Percentiles rank a stretch among this genome's conserved stretches.
These are phyloP conservation scores for Cadophora gregata DNA, from an alignment of 2,329 filamentous ascomycete genomes.

Conservation along the genomic window DNA sequence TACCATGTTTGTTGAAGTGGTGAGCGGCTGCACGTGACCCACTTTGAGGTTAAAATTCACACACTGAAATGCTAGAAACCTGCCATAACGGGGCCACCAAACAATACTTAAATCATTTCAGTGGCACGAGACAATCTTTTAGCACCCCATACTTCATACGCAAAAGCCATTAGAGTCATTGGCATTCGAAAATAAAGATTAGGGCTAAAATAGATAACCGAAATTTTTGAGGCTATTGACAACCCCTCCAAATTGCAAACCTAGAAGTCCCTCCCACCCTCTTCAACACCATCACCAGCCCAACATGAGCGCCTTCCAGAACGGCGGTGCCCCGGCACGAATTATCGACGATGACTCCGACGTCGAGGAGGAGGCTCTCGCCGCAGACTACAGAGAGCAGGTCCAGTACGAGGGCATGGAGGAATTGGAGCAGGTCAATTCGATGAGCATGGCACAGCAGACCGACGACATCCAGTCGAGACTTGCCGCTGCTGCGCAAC, in stretches of 20 bases:
- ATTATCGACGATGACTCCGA: slow-evolving; percentile 83
- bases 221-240: slow-evolving; percentile 32
- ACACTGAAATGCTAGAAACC: not conserved
- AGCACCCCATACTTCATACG: no score
- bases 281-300: slow-evolving; percentile 23
- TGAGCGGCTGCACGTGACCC: not conserved
- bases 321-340: slow-evolving; percentile 64
- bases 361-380: slow-evolving; percentile 93
- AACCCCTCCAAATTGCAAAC: slow-evolving; percentile 33
- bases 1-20: no score
- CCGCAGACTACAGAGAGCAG: slow-evolving; percentile 95
- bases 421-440: slow-evolving; percentile 77
- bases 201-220: slow-evolving; percentile 27
- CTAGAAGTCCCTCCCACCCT: slow-evolving; percentile 12
- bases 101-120: no score
- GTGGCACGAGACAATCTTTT: no score
- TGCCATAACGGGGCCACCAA: not conserved
- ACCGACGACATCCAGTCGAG: slow-evolving; percentile 92
- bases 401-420: slow-evolving; percentile 90
- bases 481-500: slow-evolving; percentile 88
- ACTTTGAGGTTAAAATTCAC: slow-evolving; percentile 4
- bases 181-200: not conserved
- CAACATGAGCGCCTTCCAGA: slow-evolving; percentile 66
- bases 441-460: slow-evolving; percentile 73
- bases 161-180: not conserved